Base-by-base conservation (phyloP, 2,329 filamentous ascomycete species). In the Monilinia laxa region DNA sequence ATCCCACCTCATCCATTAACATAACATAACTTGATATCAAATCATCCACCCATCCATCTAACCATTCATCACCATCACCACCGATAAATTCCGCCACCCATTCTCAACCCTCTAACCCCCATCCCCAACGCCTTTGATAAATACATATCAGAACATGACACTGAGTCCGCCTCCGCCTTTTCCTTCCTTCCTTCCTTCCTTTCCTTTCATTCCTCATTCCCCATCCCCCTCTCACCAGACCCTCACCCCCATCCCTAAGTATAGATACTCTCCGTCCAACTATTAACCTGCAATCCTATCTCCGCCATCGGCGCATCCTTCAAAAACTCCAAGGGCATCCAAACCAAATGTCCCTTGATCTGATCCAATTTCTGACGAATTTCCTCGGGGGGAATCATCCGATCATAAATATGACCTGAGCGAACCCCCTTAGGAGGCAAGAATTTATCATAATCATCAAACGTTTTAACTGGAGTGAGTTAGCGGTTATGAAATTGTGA, bases 301-400 rank as follows among this genome's bases (percentile, higher is more conserved):
- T 97, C 93, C 0, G 93, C 93, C 93, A 98, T 96, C 73, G 91
- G 84, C 0, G 89, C 92, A 70, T 96, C 88, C 73, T 85, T 83
- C 75, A 98, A 78, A 76, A 97, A 98, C 56, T 93, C 86, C 74
- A 98, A 78, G n/a, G 93, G 93, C 88, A 97, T 94, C 91, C 92
- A 96, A 9, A 98, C 94, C 52, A 98, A 78, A 80, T 98, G 94
- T 0, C 94, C 94, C 79, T 87, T 89, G 71, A 98, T 87, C 75
- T 89, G 83, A 73, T 92, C 88, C 60, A 98, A 81, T 77, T 94
- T 92, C 71, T 83, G 77, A 20, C 91, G 84, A 9, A 95, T 87
- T 65, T 96, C 89, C 31, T 88, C 82, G 0, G 87, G 85, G 0
- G 90, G 89, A 77, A 90, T 84, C 78, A 90, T 92, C 67, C 86